These are phyloP conservation scores for Cadophora gregata DNA, from an alignment of 2,329 filamentous ascomycete species.

Conservation along the genomic window DNA sequence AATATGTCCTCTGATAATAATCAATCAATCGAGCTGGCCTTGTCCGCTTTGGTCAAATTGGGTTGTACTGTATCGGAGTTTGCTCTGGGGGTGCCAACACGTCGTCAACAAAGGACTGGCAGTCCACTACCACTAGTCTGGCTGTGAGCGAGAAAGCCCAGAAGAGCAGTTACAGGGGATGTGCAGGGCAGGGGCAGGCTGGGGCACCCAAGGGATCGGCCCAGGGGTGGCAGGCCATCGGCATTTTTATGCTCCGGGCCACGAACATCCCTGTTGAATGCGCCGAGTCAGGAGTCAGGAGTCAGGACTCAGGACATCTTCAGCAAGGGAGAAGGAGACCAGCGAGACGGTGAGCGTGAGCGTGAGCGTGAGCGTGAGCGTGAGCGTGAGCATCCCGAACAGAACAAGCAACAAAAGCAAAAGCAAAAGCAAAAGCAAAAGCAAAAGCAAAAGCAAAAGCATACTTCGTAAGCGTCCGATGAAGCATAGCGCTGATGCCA, in stretches of 20 bases:
- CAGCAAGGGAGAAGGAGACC: background rate
- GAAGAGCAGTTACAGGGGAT: background rate
- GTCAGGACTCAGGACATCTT: background rate
- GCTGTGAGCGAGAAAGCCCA: background rate
- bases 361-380: background rate
- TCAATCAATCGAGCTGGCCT: background rate
- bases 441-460: background rate
- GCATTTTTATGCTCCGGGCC: conserved; percentile 10
- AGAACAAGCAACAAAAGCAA: background rate
- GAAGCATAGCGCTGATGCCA: conserved; percentile 10
- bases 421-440: background rate
- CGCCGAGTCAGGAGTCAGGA: background rate
- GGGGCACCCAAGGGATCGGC: background rate
- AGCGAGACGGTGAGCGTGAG: background rate
- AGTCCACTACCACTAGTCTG: background rate
- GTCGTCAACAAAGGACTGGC: conserved; percentile 5
- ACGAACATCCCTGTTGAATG: background rate
- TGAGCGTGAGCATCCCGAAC: background rate
- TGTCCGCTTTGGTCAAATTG: background rate
- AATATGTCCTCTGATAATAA: background rate
- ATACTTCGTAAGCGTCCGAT: too few relatives aligned
- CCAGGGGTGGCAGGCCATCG: conserved; percentile 1
- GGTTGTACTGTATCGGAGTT: background rate
- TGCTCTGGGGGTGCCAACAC: background rate
- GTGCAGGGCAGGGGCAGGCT: background rate